A percentile compares a stretch with the other conserved stretches of the same genome.
These are phyloP conservation scores for Neoboletus brunneissimus DNA, from an alignment of 768 basidiomycete species.

Conservation along the genomic window DNA sequence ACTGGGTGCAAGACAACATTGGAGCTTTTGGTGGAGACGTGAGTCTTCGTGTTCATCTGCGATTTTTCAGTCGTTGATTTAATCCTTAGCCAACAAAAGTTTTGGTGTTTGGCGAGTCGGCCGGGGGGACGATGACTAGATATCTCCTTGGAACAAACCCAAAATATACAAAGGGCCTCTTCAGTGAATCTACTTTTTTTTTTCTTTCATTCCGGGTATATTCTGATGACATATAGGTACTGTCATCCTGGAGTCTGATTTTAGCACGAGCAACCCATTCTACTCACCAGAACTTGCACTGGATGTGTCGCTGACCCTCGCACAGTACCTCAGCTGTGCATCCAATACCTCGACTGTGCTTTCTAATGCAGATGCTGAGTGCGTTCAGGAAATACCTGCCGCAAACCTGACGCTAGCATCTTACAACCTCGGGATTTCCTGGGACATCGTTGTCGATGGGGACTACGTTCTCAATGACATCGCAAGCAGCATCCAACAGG, in stretches of 20 bases:
- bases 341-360: conserved; percentile 9
- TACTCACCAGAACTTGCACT: conserved; percentile 13
- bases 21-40: conserved; percentile 38
- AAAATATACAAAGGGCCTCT: conserved; percentile 18
- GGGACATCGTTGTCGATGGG: conserved; percentile 16
- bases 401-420: conserved; percentile 3
- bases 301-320: conserved; percentile 12
- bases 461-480: conserved; percentile 18
- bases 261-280: conserved; percentile 11
- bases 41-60: neutral
- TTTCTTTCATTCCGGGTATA: neutral
- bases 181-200: conserved; percentile 10
- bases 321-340: conserved; percentile 17
- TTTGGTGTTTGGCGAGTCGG: conserved; percentile 21
- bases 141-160: conserved; percentile 15
- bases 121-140: conserved; percentile 18
- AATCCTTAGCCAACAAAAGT: conserved; percentile 11
- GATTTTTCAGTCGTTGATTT: neutral
- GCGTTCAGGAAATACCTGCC: conserved; percentile 11
- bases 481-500: conserved; percentile 10
- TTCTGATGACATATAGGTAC: conserved; percentile 4
- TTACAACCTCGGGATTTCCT: conserved; percentile 5
- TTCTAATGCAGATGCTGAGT: neutral
- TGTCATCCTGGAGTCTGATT: conserved; percentile 19
- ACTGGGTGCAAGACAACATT: conserved; percentile 39